Base-by-base conservation (phyloP, 306 rosid species). In the Amphicarpaea edgeworthii region DNA sequence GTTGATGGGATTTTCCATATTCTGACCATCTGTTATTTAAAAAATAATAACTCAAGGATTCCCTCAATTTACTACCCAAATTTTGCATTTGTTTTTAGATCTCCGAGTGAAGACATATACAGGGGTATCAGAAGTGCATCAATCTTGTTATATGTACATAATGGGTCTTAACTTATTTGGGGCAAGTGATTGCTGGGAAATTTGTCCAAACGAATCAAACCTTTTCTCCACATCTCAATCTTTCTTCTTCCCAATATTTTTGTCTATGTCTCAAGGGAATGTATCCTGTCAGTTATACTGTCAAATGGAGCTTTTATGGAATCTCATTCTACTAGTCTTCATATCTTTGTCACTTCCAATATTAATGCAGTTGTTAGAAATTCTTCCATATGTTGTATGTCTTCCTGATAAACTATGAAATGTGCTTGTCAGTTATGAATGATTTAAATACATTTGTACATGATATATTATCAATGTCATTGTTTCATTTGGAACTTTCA, bases 401-500 rank as follows among this genome's bases (percentile, higher is more conserved):
- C 20, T 14, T 37, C 20, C 12, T 23, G 26, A 50, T 54, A 54
- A 54, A 24, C 16, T 24, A 16, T 24, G 54, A 42, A 61, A 17
- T 26, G 32, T 17, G 6, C 42, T 55, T 47, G 21, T 55, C 73
- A 42, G 41, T 68, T 42, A 19, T 64, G 17, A 38, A 37, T 51
- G 42, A 41, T 43, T 64, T 8, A 62, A 61, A 65, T 45, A 7
- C 58, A 41, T 23, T 57, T 24, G 66, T 49, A n/a, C 65, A 15
- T 66, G 14, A 1, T 54, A 59, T 59, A n/a, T 59, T 40, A 8
- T 14, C 15, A 12, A 30, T 40, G 21, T 75, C 77, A 24, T 58
- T 34, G 59, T 50, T 58, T 26, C 47, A 55, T 59, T 42, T 37
- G 38, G 2, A 74, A 58, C 47, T 81, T 68, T 38, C 50, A 12